A percentile compares a stretch with the other conserved stretches of the same genome.
These are phyloP conservation scores for Heimioporus sp. DNA, from an alignment of 768 basidiomycete species.

Conservation along the genomic window DNA sequence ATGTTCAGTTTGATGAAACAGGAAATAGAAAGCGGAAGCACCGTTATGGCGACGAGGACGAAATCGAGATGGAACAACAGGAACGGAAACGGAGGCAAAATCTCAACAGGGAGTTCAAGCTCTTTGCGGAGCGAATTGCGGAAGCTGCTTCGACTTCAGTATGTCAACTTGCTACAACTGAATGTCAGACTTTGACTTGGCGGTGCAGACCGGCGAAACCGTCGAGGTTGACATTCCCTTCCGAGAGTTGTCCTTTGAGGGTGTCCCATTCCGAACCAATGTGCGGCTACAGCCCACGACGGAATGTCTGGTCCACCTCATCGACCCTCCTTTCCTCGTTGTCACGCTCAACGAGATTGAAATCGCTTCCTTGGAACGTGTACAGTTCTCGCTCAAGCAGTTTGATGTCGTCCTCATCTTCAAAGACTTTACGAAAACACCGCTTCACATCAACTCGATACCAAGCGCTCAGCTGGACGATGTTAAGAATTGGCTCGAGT, in stretches of 20 bases:
- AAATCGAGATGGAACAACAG: slow-evolving; percentile 98
- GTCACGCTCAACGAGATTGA: slow-evolving; percentile 94
- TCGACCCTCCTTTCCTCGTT: slow-evolving; percentile 94
- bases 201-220: slow-evolving; percentile 66
- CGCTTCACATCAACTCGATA: slow-evolving; percentile 96
- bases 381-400: slow-evolving; percentile 93
- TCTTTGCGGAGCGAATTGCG: slow-evolving; percentile 89
- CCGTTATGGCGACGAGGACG: slow-evolving; percentile 97
- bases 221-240: slow-evolving; percentile 96
- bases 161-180: slow-evolving; percentile 25
- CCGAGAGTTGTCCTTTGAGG: slow-evolving; percentile 94
- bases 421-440: slow-evolving; percentile 91
- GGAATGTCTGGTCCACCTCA: slow-evolving; percentile 92
- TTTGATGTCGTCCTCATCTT: slow-evolving; percentile 98
- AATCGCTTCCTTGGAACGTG: slow-evolving; percentile 94
- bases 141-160: slow-evolving; percentile 80
- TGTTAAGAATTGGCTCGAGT: slow-evolving; percentile 99
- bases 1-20: slow-evolving; percentile 97
- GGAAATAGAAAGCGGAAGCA: slow-evolving; percentile 98
- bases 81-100: slow-evolving; percentile 86
- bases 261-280: slow-evolving; percentile 94
- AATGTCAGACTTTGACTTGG: background rate
- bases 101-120: slow-evolving; percentile 92
- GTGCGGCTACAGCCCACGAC: slow-evolving; percentile 95
- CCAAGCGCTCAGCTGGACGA: slow-evolving; percentile 89